These are phyloP conservation scores for Coelastrella sp. DNA, from an alignment of 139 green algal genomes.

Conservation along the genomic window DNA sequence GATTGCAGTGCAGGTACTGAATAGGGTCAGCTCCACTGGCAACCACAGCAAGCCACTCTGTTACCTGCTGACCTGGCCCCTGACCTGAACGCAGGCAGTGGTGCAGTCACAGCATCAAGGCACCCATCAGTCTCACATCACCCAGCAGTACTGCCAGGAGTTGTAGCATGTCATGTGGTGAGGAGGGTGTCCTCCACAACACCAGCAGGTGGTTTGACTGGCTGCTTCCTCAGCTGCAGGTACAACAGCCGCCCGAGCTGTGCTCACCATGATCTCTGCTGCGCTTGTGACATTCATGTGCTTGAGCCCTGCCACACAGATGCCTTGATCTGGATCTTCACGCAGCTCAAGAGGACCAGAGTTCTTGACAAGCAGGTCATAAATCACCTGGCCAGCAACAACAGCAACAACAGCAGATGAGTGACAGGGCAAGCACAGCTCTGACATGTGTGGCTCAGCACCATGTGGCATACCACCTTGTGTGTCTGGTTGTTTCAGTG, in stretches of 20 bases:
- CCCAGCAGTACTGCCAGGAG: neutral
- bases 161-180: too few relatives aligned
- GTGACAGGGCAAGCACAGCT: neutral
- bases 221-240: neutral
- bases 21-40: neutral
- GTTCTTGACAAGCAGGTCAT: constrained; percentile 76
- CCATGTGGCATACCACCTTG: too few relatives aligned
- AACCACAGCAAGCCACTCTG: neutral
- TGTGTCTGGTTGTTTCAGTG: too few relatives aligned
- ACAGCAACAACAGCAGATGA: neutral
- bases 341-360: constrained; percentile 74
- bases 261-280: constrained; percentile 66
- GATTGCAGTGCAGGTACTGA: neutral
- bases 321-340: constrained; percentile 72
- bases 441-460: too few relatives aligned
- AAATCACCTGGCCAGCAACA: constrained; percentile 69
- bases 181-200: too few relatives aligned
- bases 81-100: neutral
- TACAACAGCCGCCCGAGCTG: neutral
- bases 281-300: constrained; percentile 57
- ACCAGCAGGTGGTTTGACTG: too few relatives aligned
- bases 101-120: too few relatives aligned
- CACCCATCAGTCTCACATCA: neutral
- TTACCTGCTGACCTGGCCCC: neutral
- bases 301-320: constrained; percentile 63